Percentiles rank a stretch among this genome's conserved stretches.
phyloP scores from a whole-genome alignment of 2,329 filamentous ascomycete species.

The Fusarium austroafricanum region DNA sequence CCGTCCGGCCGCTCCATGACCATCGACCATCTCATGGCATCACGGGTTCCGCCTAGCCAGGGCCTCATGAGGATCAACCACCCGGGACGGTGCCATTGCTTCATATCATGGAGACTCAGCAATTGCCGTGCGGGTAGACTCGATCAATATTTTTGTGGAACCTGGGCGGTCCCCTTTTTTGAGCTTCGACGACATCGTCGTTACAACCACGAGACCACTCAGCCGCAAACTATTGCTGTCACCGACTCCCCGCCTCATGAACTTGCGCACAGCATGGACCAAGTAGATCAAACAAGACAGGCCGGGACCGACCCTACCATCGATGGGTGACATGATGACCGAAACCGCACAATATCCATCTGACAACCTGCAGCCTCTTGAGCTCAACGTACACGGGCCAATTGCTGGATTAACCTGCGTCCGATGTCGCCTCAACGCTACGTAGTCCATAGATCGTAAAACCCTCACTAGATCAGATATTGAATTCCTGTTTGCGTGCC shows the following conservation, averaged over 20 bases:
- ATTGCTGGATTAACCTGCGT: background rate
- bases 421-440: background rate
- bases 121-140: conserved; percentile 5
- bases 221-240: conserved; percentile 35
- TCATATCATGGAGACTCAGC: conserved; percentile 7
- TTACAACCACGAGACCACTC: conserved; percentile 28
- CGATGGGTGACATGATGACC: conserved; percentile 7
- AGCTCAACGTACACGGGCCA: background rate
- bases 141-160: conserved; percentile 28
- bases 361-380: conserved; percentile 5
- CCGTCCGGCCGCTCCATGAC: conserved; percentile 3
- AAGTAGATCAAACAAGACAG: conserved; percentile 25
- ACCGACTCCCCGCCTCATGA: conserved; percentile 27
- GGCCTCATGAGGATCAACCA: background rate
- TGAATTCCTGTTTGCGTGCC: background rate
- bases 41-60: conserved; percentile 3
- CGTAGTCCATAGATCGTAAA: conserved; percentile 1
- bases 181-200: conserved; percentile 6
- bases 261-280: conserved; percentile 30
- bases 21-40: background rate
- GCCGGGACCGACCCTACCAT: conserved; percentile 6
- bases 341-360: conserved; percentile 12
- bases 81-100: conserved; percentile 13
- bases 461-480: conserved; percentile 7
- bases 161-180: conserved; percentile 20